phyloP scores from a whole-genome alignment of 176 grass and related monocot species.

The Zea mays region Zm-B73-REFERENCE-NAM-5.0 NC_050096.1:25941501-25942000 shows the following conservation, averaged over 20 bases:
- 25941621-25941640: slow-evolving; percentile 6
- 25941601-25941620: slow-evolving; percentile 20
- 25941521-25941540: not conserved
- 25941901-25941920: slow-evolving; percentile 2
- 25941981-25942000: not conserved
- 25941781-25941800: slow-evolving; percentile 4
- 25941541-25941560: slow-evolving; percentile 4
- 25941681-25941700: slow-evolving; percentile 37
- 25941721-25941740: slow-evolving; percentile 13
- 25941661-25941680: slow-evolving; percentile 43
- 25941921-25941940: not conserved
- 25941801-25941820: not conserved
- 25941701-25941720: slow-evolving; percentile 68
- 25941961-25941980: not conserved
- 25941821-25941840: slow-evolving; percentile 4
- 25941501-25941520: too few species aligned
- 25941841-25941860: not conserved
- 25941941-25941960: slow-evolving; percentile 14
- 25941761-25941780: not conserved
- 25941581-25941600: not conserved
- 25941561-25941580: not conserved
- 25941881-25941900: not conserved
- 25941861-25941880: not conserved
- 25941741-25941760: not conserved
- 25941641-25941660: slow-evolving; percentile 16